These are phyloP conservation scores for Viola pubescens DNA, from an alignment of 441 rosid genomes.

Conservation along the genomic window DNA sequence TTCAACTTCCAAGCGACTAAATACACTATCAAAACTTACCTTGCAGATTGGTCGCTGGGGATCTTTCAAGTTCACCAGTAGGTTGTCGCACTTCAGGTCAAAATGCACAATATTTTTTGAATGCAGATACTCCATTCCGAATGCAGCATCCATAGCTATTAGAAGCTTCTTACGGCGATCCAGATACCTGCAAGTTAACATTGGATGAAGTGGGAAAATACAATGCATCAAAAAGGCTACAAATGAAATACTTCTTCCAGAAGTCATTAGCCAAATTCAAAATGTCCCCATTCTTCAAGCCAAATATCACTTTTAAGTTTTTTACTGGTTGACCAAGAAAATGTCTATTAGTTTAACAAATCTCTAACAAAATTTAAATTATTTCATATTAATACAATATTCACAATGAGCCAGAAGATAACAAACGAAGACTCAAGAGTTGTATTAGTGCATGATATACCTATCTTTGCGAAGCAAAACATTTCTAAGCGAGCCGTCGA, in stretches of 20 bases:
- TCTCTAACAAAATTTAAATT: slow-evolving; percentile 3
- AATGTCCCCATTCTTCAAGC: not conserved
- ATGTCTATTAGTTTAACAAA: not conserved
- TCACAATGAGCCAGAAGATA: not conserved
- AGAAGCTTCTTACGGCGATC: slow-evolving; percentile 85
- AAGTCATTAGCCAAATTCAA: not conserved
- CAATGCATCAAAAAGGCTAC: not conserved
- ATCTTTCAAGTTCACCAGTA: slow-evolving; percentile 96
- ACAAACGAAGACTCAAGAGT: slow-evolving; percentile 17
- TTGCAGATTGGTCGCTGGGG: slow-evolving; percentile 91
- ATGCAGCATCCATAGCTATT: slow-evolving; percentile 98
- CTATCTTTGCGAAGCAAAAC: slow-evolving; percentile 90
- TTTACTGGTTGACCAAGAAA: not conserved
- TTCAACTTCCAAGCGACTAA: not conserved
- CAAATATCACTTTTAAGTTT: not conserved
- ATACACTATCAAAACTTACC: slow-evolving; percentile 31
- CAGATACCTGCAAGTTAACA: slow-evolving; percentile 53
- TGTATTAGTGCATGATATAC: slow-evolving; percentile 29
- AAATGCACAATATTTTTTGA: slow-evolving; percentile 93
- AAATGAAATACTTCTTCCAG: not conserved
- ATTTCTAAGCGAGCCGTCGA: slow-evolving; percentile 95
- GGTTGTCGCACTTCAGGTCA: slow-evolving; percentile 92
- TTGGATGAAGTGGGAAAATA: slow-evolving; percentile 8
- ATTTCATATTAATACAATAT: not conserved
- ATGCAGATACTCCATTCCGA: slow-evolving; percentile 98